These are phyloP conservation scores for Capsicum pubescens DNA, from an alignment of 257 asterid species.

Conservation along the genomic window DNA sequence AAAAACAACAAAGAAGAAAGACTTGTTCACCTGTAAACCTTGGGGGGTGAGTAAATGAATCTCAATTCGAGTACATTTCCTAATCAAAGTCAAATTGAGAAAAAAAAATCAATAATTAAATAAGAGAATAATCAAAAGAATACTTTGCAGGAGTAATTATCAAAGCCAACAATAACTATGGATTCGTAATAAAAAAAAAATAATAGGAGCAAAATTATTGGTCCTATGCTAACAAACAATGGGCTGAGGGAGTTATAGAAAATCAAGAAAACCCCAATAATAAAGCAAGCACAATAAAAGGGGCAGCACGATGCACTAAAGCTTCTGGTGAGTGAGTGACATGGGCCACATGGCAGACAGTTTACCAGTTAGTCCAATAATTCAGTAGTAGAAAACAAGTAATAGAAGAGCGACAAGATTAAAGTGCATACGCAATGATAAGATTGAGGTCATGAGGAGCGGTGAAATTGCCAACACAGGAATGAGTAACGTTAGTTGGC, in stretches of 20 bases:
- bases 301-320: too few species aligned
- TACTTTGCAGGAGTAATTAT: neutral
- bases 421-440: slow-evolving; percentile 61
- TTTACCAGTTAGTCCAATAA: too few species aligned
- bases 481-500: slow-evolving; percentile 96
- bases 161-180: neutral
- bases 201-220: neutral
- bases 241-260: neutral
- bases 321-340: too few species aligned
- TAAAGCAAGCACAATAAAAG: too few species aligned
- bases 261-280: neutral
- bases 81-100: slow-evolving; percentile 39
- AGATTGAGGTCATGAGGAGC: slow-evolving; percentile 94
- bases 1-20: slow-evolving; percentile 27
- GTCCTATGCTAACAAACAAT: slow-evolving; percentile 1
- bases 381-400: neutral
- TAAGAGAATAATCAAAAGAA: neutral
- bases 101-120: neutral
- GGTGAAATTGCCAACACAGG: slow-evolving; percentile 97
- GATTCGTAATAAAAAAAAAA: neutral
- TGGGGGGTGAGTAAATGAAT: slow-evolving; percentile 84
- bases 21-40: slow-evolving; percentile 77
- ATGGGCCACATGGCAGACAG: too few species aligned
- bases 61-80: slow-evolving; percentile 96
- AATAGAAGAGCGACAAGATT: neutral